A percentile compares a stretch with the other conserved stretches of the same genome.
These are phyloP conservation scores for Madurella mycetomatis DNA, from an alignment of 2,329 filamentous ascomycete species.

Conservation along the genomic window DNA sequence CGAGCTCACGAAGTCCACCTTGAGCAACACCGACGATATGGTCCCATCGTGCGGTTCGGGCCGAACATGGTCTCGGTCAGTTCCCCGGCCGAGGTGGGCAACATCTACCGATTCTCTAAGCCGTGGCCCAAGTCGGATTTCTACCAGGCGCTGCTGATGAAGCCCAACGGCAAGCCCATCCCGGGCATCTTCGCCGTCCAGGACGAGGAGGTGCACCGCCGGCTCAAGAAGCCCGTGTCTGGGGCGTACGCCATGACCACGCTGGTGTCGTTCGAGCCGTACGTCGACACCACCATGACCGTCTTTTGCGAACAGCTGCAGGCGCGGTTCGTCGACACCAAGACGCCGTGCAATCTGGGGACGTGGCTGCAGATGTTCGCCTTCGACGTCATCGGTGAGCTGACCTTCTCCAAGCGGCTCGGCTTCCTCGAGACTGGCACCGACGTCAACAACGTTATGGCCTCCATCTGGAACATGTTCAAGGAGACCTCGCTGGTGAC, in stretches of 20 bases:
- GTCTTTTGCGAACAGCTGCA: conserved; percentile 15
- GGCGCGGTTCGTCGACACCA: not conserved
- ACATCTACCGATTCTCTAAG: too few relatives aligned
- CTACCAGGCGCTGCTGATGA: conserved; percentile 22
- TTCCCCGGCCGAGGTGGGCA: not conserved
- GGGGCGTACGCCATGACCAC: conserved; percentile 25
- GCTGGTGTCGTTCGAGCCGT: conserved; percentile 25
- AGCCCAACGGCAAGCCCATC: conserved; percentile 14
- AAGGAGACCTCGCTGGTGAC: conserved; percentile 4
- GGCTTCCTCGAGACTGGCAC: conserved; percentile 16
- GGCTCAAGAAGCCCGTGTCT: conserved; percentile 22
- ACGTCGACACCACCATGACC: conserved; percentile 22
- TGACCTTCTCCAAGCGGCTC: conserved; percentile 17
- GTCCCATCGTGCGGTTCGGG: too few relatives aligned
- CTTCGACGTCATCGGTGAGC: conserved; percentile 20
- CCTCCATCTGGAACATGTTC: conserved; percentile 6
- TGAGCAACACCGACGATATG: too few relatives aligned
- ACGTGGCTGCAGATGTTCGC: conserved; percentile 20
- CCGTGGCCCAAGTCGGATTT: conserved; percentile 21
- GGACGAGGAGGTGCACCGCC: conserved; percentile 22
- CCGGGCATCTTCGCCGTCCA: conserved; percentile 25
- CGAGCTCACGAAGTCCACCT: too few relatives aligned
- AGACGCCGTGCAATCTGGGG: conserved; percentile 4
- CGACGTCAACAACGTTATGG: conserved; percentile 18
- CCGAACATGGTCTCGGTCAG: too few relatives aligned